Evolutionary conservation across 805 yeast species (phyloP).

Genomic region (Candida multigemmis): DNA sequence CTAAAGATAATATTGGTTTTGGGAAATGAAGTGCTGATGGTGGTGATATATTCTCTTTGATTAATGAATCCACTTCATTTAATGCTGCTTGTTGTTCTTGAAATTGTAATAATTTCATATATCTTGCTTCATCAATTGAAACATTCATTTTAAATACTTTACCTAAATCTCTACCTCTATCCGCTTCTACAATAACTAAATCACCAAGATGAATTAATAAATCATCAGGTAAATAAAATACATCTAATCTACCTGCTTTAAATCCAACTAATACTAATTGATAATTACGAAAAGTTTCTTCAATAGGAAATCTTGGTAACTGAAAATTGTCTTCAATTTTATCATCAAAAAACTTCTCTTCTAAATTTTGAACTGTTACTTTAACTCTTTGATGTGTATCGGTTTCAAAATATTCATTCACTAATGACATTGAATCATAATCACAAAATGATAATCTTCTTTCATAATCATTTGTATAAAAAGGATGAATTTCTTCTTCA

Average conservation of each 20-base stretch:
- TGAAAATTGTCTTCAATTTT: slow-evolving; percentile 20
- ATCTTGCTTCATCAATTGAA: slow-evolving; percentile 56
- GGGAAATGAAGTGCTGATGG: slow-evolving; percentile 54
- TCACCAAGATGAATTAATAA: slow-evolving; percentile 43
- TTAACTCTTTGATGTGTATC: slow-evolving; percentile 32
- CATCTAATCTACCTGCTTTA: slow-evolving; percentile 74
- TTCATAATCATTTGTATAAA: too few relatives aligned
- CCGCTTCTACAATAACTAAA: slow-evolving; percentile 77
- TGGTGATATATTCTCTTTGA: slow-evolving; percentile 11
- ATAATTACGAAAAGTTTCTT: slow-evolving; percentile 24
- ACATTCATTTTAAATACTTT: slow-evolving; percentile 50
- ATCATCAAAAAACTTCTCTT: slow-evolving; percentile 20
- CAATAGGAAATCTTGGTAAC: slow-evolving; percentile 26
- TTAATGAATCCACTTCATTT: slow-evolving; percentile 16
- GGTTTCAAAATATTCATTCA: slow-evolving; percentile 24
- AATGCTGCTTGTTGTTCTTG: slow-evolving; percentile 66
- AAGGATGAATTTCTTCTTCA: too few relatives aligned
- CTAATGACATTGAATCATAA: slow-evolving; percentile 7
- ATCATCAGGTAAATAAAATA: slow-evolving; percentile 48
- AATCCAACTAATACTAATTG: slow-evolving; percentile 59
- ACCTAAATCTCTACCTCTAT: slow-evolving; percentile 73
- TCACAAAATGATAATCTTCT: too few relatives aligned
- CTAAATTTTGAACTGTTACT: slow-evolving; percentile 19
- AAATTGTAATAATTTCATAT: slow-evolving; percentile 55
- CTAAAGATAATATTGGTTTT: slow-evolving; percentile 56